Conservation (phyloP, 2,329 filamentous ascomycete genomes). For the Periglandula ipomoeae region DNA sequence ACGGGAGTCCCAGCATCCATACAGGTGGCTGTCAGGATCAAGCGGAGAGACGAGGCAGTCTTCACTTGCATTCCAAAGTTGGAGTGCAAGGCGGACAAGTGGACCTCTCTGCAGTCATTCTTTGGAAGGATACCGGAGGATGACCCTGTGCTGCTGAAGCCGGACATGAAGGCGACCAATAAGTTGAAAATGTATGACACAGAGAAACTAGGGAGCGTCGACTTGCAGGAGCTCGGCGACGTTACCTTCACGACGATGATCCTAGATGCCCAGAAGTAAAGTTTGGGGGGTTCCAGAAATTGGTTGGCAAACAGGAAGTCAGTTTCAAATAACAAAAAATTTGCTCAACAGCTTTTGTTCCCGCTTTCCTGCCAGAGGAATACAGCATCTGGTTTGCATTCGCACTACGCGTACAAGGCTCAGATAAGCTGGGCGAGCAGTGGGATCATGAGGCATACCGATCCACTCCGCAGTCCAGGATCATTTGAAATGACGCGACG, state of each 20-base stretch:
- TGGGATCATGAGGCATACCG: background rate
- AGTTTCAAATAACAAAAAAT: background rate
- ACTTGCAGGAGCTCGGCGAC: background rate
- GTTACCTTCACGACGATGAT: background rate
- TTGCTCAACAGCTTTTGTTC: background rate
- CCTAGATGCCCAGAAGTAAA: background rate
- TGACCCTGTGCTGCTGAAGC: background rate
- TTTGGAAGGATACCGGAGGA: background rate
- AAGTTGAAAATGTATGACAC: background rate
- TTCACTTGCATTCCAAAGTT: background rate
- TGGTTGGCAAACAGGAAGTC: background rate
- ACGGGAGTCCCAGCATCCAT: background rate
- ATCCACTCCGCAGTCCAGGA: too few species aligned
- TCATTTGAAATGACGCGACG: background rate
- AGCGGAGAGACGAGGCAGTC: background rate
- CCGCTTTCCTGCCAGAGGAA: background rate
- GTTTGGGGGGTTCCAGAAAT: background rate
- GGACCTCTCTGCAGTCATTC: background rate
- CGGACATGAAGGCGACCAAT: too few species aligned
- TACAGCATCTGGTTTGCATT: background rate
- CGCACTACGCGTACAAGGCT: background rate
- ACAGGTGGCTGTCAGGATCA: background rate
- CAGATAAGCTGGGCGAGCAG: background rate
- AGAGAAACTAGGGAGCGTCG: background rate
- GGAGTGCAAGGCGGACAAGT: background rate